phyloP scores from a whole-genome alignment of 257 asterid genomes.

The Perilla frutescens region DNA sequence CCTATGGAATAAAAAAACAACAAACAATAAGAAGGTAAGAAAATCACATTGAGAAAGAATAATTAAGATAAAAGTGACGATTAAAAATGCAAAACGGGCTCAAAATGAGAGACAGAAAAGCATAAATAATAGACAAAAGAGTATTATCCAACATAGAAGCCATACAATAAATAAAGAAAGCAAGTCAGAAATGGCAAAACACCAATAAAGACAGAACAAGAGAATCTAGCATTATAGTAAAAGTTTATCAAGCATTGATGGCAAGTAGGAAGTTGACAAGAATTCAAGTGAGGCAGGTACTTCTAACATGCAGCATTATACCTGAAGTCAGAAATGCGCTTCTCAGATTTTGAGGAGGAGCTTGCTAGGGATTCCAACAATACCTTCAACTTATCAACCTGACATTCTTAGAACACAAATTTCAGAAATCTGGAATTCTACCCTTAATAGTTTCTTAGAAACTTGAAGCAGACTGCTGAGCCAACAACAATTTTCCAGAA shows the following conservation, averaged over 20 bases:
- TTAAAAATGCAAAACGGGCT: neutral
- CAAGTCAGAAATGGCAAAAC: constrained; percentile 8
- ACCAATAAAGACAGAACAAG: constrained; percentile 3
- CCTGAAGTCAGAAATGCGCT: constrained; percentile 89
- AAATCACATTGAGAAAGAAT: neutral
- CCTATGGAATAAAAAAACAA: too few species aligned
- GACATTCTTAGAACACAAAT: constrained; percentile 39
- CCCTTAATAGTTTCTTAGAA: constrained; percentile 14
- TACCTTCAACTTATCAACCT: constrained; percentile 97
- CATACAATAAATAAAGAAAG: constrained; percentile 1
- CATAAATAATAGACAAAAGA: constrained; percentile 9
- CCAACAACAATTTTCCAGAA: constrained; percentile 20
- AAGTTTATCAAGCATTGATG: constrained; percentile 3
- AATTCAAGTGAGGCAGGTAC: constrained; percentile 19
- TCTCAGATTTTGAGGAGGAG: constrained; percentile 84
- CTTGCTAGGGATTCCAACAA: constrained; percentile 87
- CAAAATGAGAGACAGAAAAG: neutral
- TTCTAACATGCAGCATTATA: constrained; percentile 35
- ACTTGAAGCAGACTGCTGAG: constrained; percentile 24
- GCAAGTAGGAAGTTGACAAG: constrained; percentile 4
- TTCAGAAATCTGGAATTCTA: constrained; percentile 33
- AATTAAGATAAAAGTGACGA: neutral
- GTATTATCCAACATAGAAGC: constrained; percentile 3
- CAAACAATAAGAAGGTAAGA: neutral
- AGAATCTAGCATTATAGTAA: neutral